Evolutionary conservation across 805 yeast species (phyloP), one percentile per base, ranked within the genome.

Genomic region (Ogataea pignaliae): DNA sequence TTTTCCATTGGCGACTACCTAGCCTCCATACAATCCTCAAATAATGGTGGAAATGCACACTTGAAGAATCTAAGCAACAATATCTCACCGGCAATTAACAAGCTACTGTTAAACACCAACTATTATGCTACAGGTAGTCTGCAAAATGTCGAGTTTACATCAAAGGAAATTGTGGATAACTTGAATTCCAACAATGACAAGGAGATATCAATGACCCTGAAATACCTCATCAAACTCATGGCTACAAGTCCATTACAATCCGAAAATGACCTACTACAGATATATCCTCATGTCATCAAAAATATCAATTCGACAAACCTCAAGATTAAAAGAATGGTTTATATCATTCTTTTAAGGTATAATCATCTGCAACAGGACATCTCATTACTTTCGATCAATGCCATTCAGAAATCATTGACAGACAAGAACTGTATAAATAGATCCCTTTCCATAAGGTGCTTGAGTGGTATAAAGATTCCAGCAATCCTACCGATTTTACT

Each of bases 381-480:
- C n/a, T 93, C 98, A 2, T 72, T 93, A 16, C 70, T 93, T 37
- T 81, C 96, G 1, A 86, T 93, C 51, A 93, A 93, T 63, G 86
- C 97, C 1, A 85, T 93, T 39, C 99, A 93, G 62, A 88, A 86
- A 63, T 74, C 88, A 1, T 65, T 91, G 28, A 70, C 75, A 10
- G 96, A 88, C 54, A 79, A 79, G 51, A 76, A 75, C 47, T 84
- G 95, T 2, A 73, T 78, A 10, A 69, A 75, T 14, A 70, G 98
- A 50, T 76, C 90, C 2, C 69, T 87, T 44, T 83, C 95, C 0
- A 75, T 93, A 36, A 73, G 90, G 42, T 82, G 89, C 12, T 73
- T 93, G 55, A 80, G 93, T 1, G 90, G 91, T n/a, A 83, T 93
- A 45, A 74, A 81, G 37, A 86, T 91, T 15, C 78, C 87, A 2